Evolutionary conservation across 2,329 filamentous ascomycete genomes (phyloP), one percentile per base, ranked within the genome.

Genomic region (Xylariaceae sp.): DNA sequence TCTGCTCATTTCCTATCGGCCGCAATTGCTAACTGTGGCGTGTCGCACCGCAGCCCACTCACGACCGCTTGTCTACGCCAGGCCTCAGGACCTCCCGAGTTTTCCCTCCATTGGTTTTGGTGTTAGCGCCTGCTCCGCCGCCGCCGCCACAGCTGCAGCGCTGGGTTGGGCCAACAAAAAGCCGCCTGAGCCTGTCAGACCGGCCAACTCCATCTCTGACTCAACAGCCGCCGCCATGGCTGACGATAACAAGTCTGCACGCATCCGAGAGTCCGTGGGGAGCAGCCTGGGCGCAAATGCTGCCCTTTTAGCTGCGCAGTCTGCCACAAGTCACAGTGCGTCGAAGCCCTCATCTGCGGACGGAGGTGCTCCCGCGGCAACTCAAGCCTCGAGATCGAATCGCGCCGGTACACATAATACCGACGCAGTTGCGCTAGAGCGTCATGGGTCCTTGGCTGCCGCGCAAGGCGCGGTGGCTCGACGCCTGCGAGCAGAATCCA

Each of bases 381-480:
- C 75, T 39, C 78, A 86, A 55, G 85, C 85, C n/a, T 83, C 87
- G 68, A 77, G 76, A 59, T 79, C 76, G 43, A 77, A 78, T 52
- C 66, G 68, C 13, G 53, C 51, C 54, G 52, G 65, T 72, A 26
- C 75, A 76, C 63, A 72, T 73, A 58, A 74, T 73, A 34, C 73
- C 75, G 59, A 76, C 71, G 18, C 71, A 70, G 63, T 63, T 16
- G 58, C 67, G 9, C 70, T 84, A 22, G 78, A 80, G 42, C 78
- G 77, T 34, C 80, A 81, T 56, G 85, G 82, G 55, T 90, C 90
- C 1, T 75, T 92, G 44, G 74, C 81, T 34, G 90, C 90, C 40
- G 91, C 90, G 12, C 87, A 86, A 47, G 88, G 84, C 26, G 89
- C 89, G n/a, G 85, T 90, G 73, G 76, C 81, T 26, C 76, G 73